A percentile compares a stretch with the other conserved stretches of the same genome.
These are phyloP conservation scores for Breynia disticha DNA, from an alignment of 441 rosid species.

Conservation along the genomic window DNA sequence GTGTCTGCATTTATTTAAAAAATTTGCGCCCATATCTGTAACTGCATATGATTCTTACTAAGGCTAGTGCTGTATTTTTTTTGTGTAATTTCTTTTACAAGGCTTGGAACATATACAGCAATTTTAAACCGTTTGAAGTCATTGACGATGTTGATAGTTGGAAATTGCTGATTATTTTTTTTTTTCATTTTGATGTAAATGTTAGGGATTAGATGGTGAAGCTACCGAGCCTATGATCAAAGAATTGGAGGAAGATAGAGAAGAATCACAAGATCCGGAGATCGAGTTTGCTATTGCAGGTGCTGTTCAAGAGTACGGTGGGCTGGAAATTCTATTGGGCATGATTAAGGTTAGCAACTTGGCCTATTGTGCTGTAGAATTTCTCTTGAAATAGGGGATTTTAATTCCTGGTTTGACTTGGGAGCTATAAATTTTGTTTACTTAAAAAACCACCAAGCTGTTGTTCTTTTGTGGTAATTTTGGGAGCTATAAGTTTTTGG, in stretches of 20 bases:
- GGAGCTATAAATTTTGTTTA: not conserved
- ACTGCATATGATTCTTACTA: no score
- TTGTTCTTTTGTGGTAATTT: no score
- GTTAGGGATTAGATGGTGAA: slow-evolving; percentile 99
- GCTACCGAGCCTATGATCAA: slow-evolving; percentile 99
- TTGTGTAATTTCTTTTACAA: no score
- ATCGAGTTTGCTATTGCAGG: slow-evolving; percentile 98
- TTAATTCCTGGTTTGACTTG: not conserved
- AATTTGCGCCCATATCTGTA: no score
- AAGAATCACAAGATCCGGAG: slow-evolving; percentile 99
- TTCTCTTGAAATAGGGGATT: not conserved
- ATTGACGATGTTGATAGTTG: no score
- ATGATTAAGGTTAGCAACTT: slow-evolving; percentile 76
- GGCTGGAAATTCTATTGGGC: slow-evolving; percentile 83
- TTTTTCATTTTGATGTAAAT: slow-evolving; percentile 11
- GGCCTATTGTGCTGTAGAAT: slow-evolving; percentile 4
- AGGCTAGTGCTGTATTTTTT: no score
- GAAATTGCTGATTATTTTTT: not conserved
- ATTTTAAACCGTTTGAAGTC: no score
- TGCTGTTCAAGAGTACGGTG: slow-evolving; percentile 93
- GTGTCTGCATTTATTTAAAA: not conserved
- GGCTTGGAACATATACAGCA: no score
- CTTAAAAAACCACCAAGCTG: no score
- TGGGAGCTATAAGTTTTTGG: no score
- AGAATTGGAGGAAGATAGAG: slow-evolving; percentile 99